Base-by-base conservation (phyloP, 148 eudicot species). In the Linanthus parryae region DNA sequence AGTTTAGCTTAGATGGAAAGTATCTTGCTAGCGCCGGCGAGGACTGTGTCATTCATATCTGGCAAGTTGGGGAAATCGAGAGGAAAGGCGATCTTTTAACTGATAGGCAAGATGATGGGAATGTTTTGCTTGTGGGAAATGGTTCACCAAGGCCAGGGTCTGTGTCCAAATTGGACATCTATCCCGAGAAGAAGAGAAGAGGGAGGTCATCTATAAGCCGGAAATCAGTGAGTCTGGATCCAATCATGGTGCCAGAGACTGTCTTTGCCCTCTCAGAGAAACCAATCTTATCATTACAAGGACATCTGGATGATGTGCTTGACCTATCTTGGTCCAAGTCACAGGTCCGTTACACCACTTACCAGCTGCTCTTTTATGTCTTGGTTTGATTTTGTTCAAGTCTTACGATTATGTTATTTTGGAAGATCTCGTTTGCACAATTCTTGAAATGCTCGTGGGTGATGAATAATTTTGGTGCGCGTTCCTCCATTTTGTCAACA, bases 251-350 rank as follows among this genome's bases (percentile, higher is more conserved):
- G 44, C 98, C 95, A 0, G 95, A 87, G 62, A 77, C 79, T 1
- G 71, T 87, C 11, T 91, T 91, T 69, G 84, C 84, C 38, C 74
- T 91, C 44, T 83, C 84, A 22, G 98, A 91, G 55, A 91, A 86
- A 75, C 95, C 98, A 7, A 19, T 83, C 33, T 91, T 94, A 79
- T 91, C 95, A 21, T 87, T 91, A 57, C 64, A 74, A 58, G 98
- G 98, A 57, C 98, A 91, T 74, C 65, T 77, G 21, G 83, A 79
- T 59, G 95, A 83, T 42, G 95, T 91, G 67, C 87, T 91, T 68
- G 95, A 91, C 67, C 83, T 91, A 52, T 91, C 98, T 10, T 91
- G 98, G 98, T 91, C 98, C 54, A 83, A 87, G 69, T 76, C 90
- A 41, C 87, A 86, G 95, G 98, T 91, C 43, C 70, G 92, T 70